A percentile compares a stretch with the other conserved stretches of the same genome.
phyloP scores from a whole-genome alignment of 306 rosid species.

The Medicago lupulina region DNA sequence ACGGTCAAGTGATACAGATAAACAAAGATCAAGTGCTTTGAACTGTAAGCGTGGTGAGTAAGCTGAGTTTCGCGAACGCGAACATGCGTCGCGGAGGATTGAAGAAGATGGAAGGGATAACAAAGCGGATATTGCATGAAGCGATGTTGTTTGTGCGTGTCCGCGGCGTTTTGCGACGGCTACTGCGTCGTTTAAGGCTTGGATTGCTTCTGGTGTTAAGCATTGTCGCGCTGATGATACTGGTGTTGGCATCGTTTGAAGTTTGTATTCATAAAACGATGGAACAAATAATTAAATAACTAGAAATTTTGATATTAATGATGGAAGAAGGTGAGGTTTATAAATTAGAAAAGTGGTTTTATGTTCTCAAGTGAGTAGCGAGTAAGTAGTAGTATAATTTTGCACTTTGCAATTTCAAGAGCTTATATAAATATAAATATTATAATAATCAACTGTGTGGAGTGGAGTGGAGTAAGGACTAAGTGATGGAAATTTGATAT shows the following conservation, averaged over 20 bases:
- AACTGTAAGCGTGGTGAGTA: slow-evolving; percentile 89
- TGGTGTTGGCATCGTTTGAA: slow-evolving; percentile 79
- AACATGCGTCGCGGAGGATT: slow-evolving; percentile 79
- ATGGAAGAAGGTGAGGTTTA: not conserved
- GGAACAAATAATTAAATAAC: not conserved
- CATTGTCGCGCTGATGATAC: slow-evolving; percentile 89
- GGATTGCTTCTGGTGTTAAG: slow-evolving; percentile 75
- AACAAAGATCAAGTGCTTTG: slow-evolving; percentile 88
- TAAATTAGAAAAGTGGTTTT: slow-evolving; percentile 23
- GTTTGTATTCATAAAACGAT: slow-evolving; percentile 18
- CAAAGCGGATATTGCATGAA: slow-evolving; percentile 86
- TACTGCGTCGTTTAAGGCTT: slow-evolving; percentile 90
- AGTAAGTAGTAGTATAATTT: slow-evolving; percentile 1
- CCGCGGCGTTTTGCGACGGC: slow-evolving; percentile 88
- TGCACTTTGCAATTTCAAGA: slow-evolving; percentile 21
- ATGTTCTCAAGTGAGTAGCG: not conserved
- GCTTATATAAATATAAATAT: slow-evolving; percentile 35
- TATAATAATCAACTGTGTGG: slow-evolving; percentile 11
- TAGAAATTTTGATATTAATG: not conserved
- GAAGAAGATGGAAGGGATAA: slow-evolving; percentile 77
- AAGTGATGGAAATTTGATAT: too few relatives aligned
- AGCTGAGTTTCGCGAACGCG: slow-evolving; percentile 80
- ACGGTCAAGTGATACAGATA: slow-evolving; percentile 85
- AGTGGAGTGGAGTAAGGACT: not conserved
- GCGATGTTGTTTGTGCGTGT: slow-evolving; percentile 91